Evolutionary conservation across 345 rosid species (phyloP), one percentile per base, ranked within the genome.

Genomic region (Citrus glauca): DNA sequence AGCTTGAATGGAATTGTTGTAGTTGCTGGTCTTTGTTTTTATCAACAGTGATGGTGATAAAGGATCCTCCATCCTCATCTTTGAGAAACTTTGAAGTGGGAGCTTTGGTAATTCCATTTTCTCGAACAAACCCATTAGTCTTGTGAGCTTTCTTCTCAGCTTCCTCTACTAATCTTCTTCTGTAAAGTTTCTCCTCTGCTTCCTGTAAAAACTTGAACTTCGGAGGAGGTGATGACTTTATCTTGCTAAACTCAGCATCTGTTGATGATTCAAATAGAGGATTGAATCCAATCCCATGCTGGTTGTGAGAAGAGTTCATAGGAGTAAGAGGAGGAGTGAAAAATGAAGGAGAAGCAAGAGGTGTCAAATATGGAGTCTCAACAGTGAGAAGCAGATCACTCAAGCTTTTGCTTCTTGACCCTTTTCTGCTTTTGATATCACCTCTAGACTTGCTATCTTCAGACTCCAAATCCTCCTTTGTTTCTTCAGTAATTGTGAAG

Each of bases 321-420:
- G 98, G 98, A 77, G 99, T 94, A 9, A 86, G 85, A n/a, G 98
- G 98, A 75, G 97, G 98, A 8, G 97, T 96, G 79, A 92, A 91
- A 56, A 94, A 77, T 24, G 98, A 84, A 37, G 99, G 99, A 72
- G 99, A 96, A 81, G 98, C 86, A 66, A 91, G 82, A 50, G 99
- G 99, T 48, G 99, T 96, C 25, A 92, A 79, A 84, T 84, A 96
- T 9, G 99, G 99, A 74, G 98, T 90, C 78, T 96, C 99, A 65
- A 91, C 81, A 45, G 88, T 80, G 10, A 87, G 77, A 63, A 96
- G 81, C 82, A 94, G 81, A 85, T 94, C 97, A 80, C 94, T 88
- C 69, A 94, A 83, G 67, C 97, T 96, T 71, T 85, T 87, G 67
- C 87, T 82, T 81, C 89, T 84, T 22, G 88, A 84, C 38, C 80